These are phyloP conservation scores for Neonectria neomacrospora DNA, from an alignment of 2,329 filamentous ascomycete species.

Conservation along the genomic window DNA sequence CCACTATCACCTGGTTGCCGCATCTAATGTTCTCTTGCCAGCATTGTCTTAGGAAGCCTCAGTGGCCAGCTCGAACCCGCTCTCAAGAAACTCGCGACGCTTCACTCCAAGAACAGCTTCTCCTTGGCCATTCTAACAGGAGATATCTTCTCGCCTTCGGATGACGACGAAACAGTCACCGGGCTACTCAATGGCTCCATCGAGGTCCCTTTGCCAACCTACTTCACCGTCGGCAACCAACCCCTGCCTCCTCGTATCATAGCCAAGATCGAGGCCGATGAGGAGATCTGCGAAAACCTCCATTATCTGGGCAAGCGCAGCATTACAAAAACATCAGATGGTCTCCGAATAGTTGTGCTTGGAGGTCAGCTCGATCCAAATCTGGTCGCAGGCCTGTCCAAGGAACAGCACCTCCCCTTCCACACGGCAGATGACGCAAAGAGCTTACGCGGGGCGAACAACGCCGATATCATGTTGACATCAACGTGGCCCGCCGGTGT, in stretches of 20 bases:
- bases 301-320: conserved; percentile 90
- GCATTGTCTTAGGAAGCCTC: conserved; percentile 84
- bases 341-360: conserved; percentile 85
- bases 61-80: conserved; percentile 81
- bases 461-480: conserved; percentile 88
- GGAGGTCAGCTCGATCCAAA: conserved; percentile 77
- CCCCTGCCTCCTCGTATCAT: conserved; percentile 77
- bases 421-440: conserved; percentile 83
- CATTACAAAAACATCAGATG: conserved; percentile 88
- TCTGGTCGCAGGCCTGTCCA: conserved; percentile 70
- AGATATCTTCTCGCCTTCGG: conserved; percentile 77
- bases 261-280: conserved; percentile 77
- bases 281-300: conserved; percentile 87
- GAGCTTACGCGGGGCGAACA: conserved; percentile 78
- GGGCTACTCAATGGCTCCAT: conserved; percentile 79
- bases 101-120: conserved; percentile 91
- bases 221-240: conserved; percentile 84
- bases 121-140: conserved; percentile 86
- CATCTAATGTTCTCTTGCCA: conserved; percentile 48
- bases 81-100: conserved; percentile 80
- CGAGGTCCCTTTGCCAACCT: conserved; percentile 81
- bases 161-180: conserved; percentile 68
- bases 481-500: conserved; percentile 85
- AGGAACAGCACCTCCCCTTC: conserved; percentile 79
- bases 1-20: not conserved